Conservation (phyloP, 2,329 filamentous ascomycete species). For the Aspergillus sp. region DNA sequence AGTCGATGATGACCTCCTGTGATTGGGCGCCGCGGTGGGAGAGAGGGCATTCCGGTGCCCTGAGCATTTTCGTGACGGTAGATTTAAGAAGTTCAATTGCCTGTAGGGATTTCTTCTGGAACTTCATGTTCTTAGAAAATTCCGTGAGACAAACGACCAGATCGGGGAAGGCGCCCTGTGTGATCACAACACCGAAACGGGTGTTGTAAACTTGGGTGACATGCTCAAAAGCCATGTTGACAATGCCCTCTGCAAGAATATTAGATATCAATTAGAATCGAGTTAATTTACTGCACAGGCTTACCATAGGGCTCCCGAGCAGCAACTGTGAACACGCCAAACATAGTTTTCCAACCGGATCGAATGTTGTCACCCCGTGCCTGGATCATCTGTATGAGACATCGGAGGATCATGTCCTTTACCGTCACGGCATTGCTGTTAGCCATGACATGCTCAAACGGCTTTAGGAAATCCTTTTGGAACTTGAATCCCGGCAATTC, state of each 20-base stretch:
- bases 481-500: slow-evolving; percentile 99
- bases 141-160: slow-evolving; percentile 94
- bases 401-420: slow-evolving; percentile 95
- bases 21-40: slow-evolving; percentile 61
- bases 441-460: slow-evolving; percentile 94
- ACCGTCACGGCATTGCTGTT: slow-evolving; percentile 90
- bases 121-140: slow-evolving; percentile 97
- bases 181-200: slow-evolving; percentile 92
- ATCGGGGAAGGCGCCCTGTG: slow-evolving; percentile 94
- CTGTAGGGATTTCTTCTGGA: slow-evolving; percentile 97
- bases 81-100: slow-evolving; percentile 94
- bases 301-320: slow-evolving; percentile 80
- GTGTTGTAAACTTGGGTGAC: slow-evolving; percentile 94
- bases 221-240: slow-evolving; percentile 95
- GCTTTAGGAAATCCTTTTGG: slow-evolving; percentile 98
- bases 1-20: slow-evolving; percentile 44
- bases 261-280: slow-evolving; percentile 18
- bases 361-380: slow-evolving; percentile 94
- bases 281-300: slow-evolving; percentile 19
- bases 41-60: slow-evolving; percentile 90
- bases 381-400: slow-evolving; percentile 98
- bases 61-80: slow-evolving; percentile 90
- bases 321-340: slow-evolving; percentile 95
- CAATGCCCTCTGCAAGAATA: slow-evolving; percentile 70
- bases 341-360: slow-evolving; percentile 99